Percentiles rank a stretch among this genome's conserved stretches.
phyloP scores from a whole-genome alignment of 1,284 basidiomycete genomes.

The Pascua guehoae region DNA sequence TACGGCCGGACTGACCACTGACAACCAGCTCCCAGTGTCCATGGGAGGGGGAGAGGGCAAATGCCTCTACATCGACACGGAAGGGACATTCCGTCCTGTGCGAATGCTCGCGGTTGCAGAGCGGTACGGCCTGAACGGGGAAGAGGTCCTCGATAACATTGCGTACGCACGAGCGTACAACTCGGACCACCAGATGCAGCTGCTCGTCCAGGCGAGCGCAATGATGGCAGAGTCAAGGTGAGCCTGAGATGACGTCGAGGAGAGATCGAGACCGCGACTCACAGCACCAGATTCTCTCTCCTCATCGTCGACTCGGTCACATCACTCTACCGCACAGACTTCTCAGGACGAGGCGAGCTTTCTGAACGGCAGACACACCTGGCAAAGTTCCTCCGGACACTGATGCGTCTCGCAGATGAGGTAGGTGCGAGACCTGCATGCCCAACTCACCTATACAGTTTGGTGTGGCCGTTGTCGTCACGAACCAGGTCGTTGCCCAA shows the following conservation, averaged over 20 bases:
- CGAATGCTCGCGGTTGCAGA: conserved; percentile 93
- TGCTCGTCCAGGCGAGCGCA: conserved; percentile 87
- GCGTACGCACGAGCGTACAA: conserved; percentile 99
- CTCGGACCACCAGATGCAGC: conserved; percentile 90
- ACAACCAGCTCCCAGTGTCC: conserved; percentile 69
- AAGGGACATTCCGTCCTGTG: conserved; percentile 96
- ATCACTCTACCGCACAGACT: conserved; percentile 93
- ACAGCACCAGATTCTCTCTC: conserved; percentile 73
- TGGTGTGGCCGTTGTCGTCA: conserved; percentile 94
- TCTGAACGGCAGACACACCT: conserved; percentile 93
- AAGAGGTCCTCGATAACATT: conserved; percentile 97
- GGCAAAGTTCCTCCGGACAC: conserved; percentile 90
- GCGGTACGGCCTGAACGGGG: conserved; percentile 89
- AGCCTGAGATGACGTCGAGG: conserved; percentile 17
- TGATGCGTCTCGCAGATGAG: conserved; percentile 94
- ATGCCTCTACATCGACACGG: conserved; percentile 97
- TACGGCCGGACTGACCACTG: conserved; percentile 1
- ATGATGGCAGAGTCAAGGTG: conserved; percentile 96
- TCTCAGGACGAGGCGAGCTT: conserved; percentile 90
- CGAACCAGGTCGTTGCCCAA: conserved; percentile 99
- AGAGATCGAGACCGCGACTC: background rate
- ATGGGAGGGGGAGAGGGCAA: conserved; percentile 99
- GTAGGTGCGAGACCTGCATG: conserved; percentile 50
- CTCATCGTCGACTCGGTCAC: conserved; percentile 97
- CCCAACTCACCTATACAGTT: conserved; percentile 57